Percentiles rank a stretch among this genome's conserved stretches.
Evolutionary conservation across 2,329 filamentous ascomycete species (phyloP).

Genomic region (Fusarium nygamai): DNA sequence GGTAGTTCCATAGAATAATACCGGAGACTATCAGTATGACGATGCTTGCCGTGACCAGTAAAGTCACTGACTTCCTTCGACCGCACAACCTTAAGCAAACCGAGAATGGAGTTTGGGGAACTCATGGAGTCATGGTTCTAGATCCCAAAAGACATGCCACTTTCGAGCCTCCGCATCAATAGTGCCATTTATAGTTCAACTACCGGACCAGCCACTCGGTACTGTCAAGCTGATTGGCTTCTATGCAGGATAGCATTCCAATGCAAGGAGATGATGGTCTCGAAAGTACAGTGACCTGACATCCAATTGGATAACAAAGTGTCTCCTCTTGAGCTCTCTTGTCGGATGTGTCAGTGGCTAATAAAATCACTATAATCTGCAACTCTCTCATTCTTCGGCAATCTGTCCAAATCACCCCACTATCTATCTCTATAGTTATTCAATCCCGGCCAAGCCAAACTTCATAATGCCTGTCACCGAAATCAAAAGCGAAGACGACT

Average conservation of each 20-base stretch:
- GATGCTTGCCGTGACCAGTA: not conserved
- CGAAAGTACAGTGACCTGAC: fast-evolving
- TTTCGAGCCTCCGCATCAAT: fast-evolving
- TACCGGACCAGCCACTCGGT: too few relatives aligned
- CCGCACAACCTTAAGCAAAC: not conserved
- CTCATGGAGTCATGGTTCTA: not conserved
- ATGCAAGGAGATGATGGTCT: not conserved
- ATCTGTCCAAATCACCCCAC: too few relatives aligned
- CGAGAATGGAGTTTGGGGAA: not conserved
- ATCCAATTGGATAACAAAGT: not conserved
- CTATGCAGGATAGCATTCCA: not conserved
- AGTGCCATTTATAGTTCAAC: not conserved
- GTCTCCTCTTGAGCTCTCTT: fast-evolving
- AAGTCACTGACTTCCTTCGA: not conserved
- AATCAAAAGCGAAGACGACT: not conserved
- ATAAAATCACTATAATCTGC: not conserved
- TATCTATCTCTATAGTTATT: fast-evolving
- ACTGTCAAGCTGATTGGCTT: fast-evolving
- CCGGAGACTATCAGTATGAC: not conserved
- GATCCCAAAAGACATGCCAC: not conserved
- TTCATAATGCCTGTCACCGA: not conserved
- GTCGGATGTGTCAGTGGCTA: not conserved
- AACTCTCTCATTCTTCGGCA: fast-evolving
- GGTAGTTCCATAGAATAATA: too few relatives aligned
- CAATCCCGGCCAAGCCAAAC: fast-evolving